Evolutionary conservation across 106 monocot genomes (phyloP), one percentile per base, ranked within the genome.

Genomic region (Iris macrosiphon): DNA sequence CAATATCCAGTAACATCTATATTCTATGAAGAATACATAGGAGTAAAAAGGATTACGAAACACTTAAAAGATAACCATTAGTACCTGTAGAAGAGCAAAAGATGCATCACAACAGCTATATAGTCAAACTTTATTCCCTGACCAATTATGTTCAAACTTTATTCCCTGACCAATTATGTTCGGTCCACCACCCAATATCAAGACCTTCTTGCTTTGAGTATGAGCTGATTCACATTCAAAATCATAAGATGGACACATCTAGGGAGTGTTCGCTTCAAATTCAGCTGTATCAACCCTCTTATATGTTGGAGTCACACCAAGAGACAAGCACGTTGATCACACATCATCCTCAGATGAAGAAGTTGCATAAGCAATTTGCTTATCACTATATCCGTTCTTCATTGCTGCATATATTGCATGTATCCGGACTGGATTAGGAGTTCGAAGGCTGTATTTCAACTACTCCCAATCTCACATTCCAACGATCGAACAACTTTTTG

Each of bases 61-160:
- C n/a, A n/a, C n/a, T n/a, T n/a, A n/a, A n/a, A n/a, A n/a, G n/a
- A n/a, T n/a, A n/a, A n/a, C n/a, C n/a, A n/a, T n/a, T n/a, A n/a
- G n/a, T n/a, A n/a, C 89, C 95, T 90, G 89, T 31, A 1, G 70
- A 76, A 71, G 96, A 12, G 96, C 96, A 71, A 90, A 96, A 21
- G 90, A 86, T 57, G 96, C 90, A 90, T 96, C 90, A 31, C 96
- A 96, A 55, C 96, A 96, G 50, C 96, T 90, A 43, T n/a, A n/a
- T 96, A 96, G 55, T 96, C 96, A 70, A 96, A 96, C 61, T 96
- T 90, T 45, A 96, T 96, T 15, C 96, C 96, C 75, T 96, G n/a
- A n/a, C n/a, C n/a, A n/a, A n/a, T n/a, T n/a, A n/a, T n/a, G n/a
- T n/a, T n/a, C n/a, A n/a, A n/a, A n/a, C n/a, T n/a, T n/a, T n/a